These are phyloP conservation scores for Terfezia claveryi DNA, from an alignment of 495 filamentous ascomycete species.

Conservation along the genomic window DNA sequence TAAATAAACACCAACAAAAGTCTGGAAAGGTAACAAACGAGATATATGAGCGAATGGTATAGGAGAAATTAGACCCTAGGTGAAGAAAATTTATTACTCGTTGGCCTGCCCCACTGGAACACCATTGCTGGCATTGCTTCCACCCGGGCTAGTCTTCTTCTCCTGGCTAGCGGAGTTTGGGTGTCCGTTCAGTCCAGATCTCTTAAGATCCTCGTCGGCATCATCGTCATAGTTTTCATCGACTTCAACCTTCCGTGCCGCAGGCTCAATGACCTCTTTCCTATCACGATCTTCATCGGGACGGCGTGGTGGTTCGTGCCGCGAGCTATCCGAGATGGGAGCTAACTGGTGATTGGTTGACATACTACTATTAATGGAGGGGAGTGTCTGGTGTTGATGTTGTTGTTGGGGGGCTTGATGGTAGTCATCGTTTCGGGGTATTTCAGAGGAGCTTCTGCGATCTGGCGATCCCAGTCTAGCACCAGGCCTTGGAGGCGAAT, in stretches of 20 bases:
- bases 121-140: not conserved
- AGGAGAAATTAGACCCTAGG: too few relatives aligned
- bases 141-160: not conserved
- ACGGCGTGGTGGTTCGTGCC: conserved; percentile 11
- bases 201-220: conserved; percentile 63
- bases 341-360: conserved; percentile 22
- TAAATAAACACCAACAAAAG: too few relatives aligned
- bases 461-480: conserved; percentile 29
- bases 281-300: conserved; percentile 27
- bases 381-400: conserved; percentile 35
- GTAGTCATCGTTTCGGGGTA: conserved; percentile 33
- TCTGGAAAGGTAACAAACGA: too few relatives aligned
- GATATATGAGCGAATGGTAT: too few relatives aligned
- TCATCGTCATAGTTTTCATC: conserved; percentile 91
- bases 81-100: too few relatives aligned
- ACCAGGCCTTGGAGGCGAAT: conserved; percentile 32
- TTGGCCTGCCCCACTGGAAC: not conserved
- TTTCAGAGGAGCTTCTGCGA: conserved; percentile 60
- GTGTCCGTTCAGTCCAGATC: conserved; percentile 13
- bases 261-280: conserved; percentile 47
- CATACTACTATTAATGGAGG: conserved; percentile 25
- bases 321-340: conserved; percentile 25
- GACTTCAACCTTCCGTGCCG: conserved; percentile 85
- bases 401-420: conserved; percentile 31
- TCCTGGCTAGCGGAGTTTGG: not conserved